These are phyloP conservation scores for Emmonsia crescens DNA, from an alignment of 2,329 filamentous ascomycete genomes.

Conservation along the genomic window DNA sequence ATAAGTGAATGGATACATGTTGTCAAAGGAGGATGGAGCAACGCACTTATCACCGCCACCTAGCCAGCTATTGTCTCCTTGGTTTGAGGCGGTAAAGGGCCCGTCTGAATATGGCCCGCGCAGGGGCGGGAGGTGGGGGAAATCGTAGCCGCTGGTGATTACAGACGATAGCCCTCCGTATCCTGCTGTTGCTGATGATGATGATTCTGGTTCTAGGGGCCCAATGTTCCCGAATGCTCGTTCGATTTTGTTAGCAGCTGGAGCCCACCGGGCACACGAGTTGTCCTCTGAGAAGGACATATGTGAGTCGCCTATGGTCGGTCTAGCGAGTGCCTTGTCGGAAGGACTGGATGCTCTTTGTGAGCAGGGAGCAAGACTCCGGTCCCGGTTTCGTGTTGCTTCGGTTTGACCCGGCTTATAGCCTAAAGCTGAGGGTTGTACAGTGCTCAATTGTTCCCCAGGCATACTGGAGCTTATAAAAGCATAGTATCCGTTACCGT, in stretches of 20 bases:
- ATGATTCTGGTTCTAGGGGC: not conserved
- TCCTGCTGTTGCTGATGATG: not conserved
- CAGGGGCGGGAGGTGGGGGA: not conserved
- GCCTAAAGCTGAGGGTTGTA: not conserved
- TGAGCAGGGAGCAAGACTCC: not conserved
- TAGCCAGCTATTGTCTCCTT: not conserved
- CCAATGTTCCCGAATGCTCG: not conserved
- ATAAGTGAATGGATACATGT: not conserved
- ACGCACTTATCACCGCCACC: not conserved
- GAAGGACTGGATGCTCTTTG: constrained; percentile 26
- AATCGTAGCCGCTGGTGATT: not conserved
- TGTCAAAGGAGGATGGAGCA: not conserved
- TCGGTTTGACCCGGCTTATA: not conserved
- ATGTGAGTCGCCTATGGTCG: not conserved
- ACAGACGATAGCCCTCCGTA: not conserved
- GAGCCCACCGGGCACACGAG: not conserved
- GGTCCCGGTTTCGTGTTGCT: not conserved
- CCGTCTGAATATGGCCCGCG: not conserved
- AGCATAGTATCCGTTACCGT: not conserved
- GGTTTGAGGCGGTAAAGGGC: not conserved
- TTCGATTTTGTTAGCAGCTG: not conserved
- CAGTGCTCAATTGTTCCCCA: not conserved
- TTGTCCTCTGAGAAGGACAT: not conserved
- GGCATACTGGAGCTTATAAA: not conserved
- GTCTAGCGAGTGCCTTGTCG: constrained; percentile 29